These are phyloP conservation scores for Geranium incanum DNA, from an alignment of 441 rosid species.

Conservation along the genomic window DNA sequence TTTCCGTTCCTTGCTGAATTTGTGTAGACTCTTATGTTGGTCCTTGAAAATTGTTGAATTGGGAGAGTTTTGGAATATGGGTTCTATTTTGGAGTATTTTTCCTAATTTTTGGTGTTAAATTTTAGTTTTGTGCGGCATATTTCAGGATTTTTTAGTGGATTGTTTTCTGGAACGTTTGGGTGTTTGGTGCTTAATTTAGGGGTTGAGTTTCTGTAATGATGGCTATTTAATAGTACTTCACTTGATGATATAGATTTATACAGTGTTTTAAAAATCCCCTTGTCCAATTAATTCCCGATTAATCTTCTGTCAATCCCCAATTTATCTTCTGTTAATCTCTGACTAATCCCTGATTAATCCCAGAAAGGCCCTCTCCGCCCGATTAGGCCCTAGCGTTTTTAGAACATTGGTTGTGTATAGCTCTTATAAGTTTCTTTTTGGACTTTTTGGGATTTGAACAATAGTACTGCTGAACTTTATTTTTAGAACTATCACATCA, in stretches of 20 bases:
- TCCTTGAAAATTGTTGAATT: background rate
- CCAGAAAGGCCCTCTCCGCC: too few species aligned
- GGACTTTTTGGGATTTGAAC: background rate
- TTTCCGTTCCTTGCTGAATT: too few species aligned
- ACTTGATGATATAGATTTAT: background rate
- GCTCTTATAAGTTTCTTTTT: background rate
- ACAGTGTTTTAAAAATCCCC: too few species aligned
- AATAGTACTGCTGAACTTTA: background rate
- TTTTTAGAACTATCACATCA: background rate
- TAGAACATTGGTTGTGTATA: background rate
- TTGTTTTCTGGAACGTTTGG: background rate
- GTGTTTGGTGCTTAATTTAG: background rate
- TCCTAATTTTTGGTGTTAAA: too few species aligned
- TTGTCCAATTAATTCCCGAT: too few species aligned
- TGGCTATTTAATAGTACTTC: background rate
- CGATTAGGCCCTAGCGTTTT: too few species aligned
- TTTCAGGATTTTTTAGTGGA: too few species aligned
- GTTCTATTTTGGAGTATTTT: background rate
- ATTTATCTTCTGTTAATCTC: too few species aligned
- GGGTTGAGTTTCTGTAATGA: background rate
- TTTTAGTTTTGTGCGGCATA: background rate
- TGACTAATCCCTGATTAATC: too few species aligned
- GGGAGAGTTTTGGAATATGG: background rate
- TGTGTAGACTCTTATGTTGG: too few species aligned
- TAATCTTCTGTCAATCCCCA: too few species aligned